Evolutionary conservation across 1,284 basidiomycete genomes (phyloP).

Genomic region (Coriolopsis trogii): DNA sequence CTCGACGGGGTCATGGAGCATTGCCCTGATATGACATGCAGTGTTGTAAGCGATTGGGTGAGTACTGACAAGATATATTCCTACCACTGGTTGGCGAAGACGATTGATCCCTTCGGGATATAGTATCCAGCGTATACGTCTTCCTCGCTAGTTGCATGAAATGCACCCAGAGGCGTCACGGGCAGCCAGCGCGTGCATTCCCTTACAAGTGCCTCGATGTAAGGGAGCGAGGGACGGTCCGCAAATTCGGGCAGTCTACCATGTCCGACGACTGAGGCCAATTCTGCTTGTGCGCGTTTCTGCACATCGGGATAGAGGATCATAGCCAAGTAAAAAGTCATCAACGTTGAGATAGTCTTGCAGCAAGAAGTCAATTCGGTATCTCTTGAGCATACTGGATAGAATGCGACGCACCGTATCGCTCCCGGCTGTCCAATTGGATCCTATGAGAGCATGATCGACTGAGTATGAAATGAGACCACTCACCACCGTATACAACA

Average conservation of each 20-base stretch:
- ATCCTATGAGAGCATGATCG: neutral
- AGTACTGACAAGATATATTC: neutral
- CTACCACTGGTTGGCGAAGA: conserved; percentile 20
- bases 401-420: too few relatives aligned
- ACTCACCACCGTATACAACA: neutral
- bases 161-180: conserved; percentile 13
- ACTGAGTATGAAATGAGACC: neutral
- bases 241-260: conserved; percentile 27
- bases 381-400: too few relatives aligned
- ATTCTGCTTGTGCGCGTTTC: conserved; percentile 27
- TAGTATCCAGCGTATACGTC: conserved; percentile 13
- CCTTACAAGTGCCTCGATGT: conserved; percentile 31
- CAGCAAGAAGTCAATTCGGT: too few relatives aligned
- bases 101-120: conserved; percentile 18
- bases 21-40: conserved; percentile 11
- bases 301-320: conserved; percentile 29
- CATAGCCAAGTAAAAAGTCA: conserved; percentile 26
- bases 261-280: conserved; percentile 26
- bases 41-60: too few relatives aligned
- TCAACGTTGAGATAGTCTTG: conserved; percentile 9
- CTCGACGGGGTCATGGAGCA: conserved; percentile 15
- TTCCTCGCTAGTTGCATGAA: conserved; percentile 16
- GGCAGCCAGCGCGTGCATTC: conserved; percentile 31
- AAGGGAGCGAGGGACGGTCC: conserved; percentile 29
- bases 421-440: too few relatives aligned